A percentile compares a stretch with the other conserved stretches of the same genome.
phyloP scores from a whole-genome alignment of 257 asterid species.

The Hygrophila difformis region DNA sequence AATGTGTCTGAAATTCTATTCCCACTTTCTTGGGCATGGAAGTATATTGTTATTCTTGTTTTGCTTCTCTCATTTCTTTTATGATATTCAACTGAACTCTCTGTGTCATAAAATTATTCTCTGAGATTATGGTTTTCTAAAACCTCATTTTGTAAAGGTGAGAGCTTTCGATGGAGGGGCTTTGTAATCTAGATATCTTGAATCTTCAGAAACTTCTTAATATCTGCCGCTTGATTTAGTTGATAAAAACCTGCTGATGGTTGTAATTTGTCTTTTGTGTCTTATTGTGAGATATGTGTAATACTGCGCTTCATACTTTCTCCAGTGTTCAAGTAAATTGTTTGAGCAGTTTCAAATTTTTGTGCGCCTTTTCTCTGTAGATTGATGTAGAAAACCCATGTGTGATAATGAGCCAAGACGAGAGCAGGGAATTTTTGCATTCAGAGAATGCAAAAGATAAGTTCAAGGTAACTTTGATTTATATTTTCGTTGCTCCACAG shows the following conservation, averaged over 20 bases:
- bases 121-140: too few species aligned
- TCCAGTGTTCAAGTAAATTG: too few species aligned
- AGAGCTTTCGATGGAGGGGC: too few species aligned
- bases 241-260: constrained; percentile 5
- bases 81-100: too few species aligned
- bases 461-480: constrained; percentile 60
- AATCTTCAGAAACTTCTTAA: neutral
- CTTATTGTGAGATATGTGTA: neutral
- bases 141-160: too few species aligned
- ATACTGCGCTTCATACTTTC: constrained; percentile 2
- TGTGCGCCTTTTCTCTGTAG: constrained; percentile 35
- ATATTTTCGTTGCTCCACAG: constrained; percentile 5
- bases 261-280: constrained; percentile 6
- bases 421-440: constrained; percentile 93
- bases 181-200: too few species aligned
- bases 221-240: constrained; percentile 9
- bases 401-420: constrained; percentile 92
- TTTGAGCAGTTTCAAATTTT: constrained; percentile 8
- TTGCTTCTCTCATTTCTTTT: too few species aligned
- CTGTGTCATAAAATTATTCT: too few species aligned
- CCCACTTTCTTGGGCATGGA: too few species aligned
- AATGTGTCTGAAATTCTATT: too few species aligned
- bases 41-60: too few species aligned
- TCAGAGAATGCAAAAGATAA: constrained; percentile 82
- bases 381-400: constrained; percentile 99